Conservation (phyloP, 2,329 filamentous ascomycete genomes). For the Paecilomyces formosus region DNA sequence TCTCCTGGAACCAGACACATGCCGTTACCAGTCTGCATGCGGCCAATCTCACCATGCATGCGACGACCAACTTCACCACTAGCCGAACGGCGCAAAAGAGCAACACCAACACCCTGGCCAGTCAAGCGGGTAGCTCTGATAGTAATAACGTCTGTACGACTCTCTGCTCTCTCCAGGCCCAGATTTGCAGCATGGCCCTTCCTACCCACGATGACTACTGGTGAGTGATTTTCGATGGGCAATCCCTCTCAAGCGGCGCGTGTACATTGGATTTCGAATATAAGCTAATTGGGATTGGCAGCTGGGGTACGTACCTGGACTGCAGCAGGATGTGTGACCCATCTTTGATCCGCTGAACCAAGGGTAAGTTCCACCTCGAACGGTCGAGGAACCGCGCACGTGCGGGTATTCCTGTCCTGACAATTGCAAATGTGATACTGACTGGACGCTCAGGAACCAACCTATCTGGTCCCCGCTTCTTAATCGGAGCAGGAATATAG, state of each 20-base stretch:
- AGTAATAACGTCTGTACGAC: conserved; percentile 12
- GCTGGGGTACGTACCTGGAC: conserved; percentile 11
- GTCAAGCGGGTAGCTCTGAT: background rate
- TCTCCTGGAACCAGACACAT: background rate
- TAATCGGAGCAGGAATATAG: background rate
- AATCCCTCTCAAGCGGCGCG: background rate
- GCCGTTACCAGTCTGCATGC: background rate
- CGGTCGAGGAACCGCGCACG: conserved; percentile 9
- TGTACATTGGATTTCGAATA: background rate
- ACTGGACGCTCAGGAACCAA: background rate
- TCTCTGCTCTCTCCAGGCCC: conserved; percentile 16
- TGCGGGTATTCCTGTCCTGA: conserved; percentile 15
- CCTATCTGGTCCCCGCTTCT: conserved; percentile 13
- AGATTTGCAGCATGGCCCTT: conserved; percentile 17
- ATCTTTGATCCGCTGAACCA: conserved; percentile 5
- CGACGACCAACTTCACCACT: background rate
- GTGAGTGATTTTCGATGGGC: conserved; percentile 9
- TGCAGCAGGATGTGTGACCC: conserved; percentile 13
- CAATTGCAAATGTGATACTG: background rate
- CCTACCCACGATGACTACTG: conserved; percentile 18
- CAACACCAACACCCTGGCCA: background rate
- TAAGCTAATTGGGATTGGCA: conserved; percentile 1
- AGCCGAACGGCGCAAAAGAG: background rate
- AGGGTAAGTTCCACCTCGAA: background rate
- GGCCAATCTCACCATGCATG: background rate